These are phyloP conservation scores for Anthostomella pinea DNA, from an alignment of 2,329 filamentous ascomycete species.

Conservation along the genomic window DNA sequence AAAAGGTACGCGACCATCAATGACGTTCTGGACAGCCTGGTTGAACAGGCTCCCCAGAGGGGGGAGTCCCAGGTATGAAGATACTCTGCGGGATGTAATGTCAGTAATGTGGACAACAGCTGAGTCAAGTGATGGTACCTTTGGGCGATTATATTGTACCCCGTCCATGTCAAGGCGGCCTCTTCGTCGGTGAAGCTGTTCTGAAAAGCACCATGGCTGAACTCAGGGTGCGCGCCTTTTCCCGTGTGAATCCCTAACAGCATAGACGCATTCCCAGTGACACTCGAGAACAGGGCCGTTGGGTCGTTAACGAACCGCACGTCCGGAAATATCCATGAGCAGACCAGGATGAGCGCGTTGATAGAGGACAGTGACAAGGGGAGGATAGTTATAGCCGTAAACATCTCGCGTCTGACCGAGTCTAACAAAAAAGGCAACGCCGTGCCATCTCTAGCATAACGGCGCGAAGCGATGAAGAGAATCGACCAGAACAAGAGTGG, in stretches of 20 bases:
- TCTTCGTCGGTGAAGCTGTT: conserved; percentile 49
- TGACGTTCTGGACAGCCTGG: conserved; percentile 45
- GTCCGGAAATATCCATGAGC: conserved; percentile 50
- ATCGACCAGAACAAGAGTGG: conserved; percentile 55
- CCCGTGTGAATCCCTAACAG: conserved; percentile 52
- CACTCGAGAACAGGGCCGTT: conserved; percentile 44
- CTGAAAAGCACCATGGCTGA: conserved; percentile 42
- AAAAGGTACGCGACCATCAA: conserved; percentile 39
- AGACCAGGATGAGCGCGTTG: conserved; percentile 50
- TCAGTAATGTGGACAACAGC: conserved; percentile 20
- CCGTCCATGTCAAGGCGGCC: conserved; percentile 51
- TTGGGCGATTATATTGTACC: conserved; percentile 51
- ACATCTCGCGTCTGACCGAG: conserved; percentile 45
- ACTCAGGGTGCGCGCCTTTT: conserved; percentile 48
- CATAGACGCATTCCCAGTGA: conserved; percentile 46
- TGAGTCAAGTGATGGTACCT: conserved; percentile 31
- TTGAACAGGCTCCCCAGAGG: conserved; percentile 46
- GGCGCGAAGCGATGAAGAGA: conserved; percentile 47
- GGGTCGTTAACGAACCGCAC: conserved; percentile 52
- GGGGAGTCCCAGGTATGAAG: conserved; percentile 45
- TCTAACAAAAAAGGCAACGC: conserved; percentile 45
- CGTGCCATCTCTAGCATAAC: conserved; percentile 43
- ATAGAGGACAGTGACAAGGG: conserved; percentile 47
- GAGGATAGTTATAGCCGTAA: conserved; percentile 40
- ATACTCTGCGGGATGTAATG: conserved; percentile 33